These are phyloP conservation scores for Phytophthora citricola DNA, from an alignment of 352 stramenopile genomes.

Conservation along the genomic window DNA sequence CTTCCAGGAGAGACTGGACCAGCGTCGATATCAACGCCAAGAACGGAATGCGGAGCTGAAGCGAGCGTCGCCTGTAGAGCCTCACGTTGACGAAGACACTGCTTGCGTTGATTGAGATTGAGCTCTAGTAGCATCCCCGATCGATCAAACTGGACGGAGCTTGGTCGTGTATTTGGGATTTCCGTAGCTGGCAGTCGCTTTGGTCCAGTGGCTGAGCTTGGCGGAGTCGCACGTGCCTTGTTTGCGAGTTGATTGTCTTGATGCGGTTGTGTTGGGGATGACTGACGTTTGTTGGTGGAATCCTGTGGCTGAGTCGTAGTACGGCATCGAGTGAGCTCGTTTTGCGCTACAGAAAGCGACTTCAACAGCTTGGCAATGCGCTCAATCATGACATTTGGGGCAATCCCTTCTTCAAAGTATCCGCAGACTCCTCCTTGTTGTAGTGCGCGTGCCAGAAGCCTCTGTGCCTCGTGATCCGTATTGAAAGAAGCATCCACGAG, in stretches of 20 bases:
- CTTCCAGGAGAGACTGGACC: conserved; percentile 17
- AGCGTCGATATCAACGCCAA: conserved; percentile 54
- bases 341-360: conserved; percentile 59
- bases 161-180: conserved; percentile 48
- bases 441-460: conserved; percentile 58
- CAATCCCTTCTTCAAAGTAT: conserved; percentile 62
- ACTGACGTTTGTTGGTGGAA: conserved; percentile 14
- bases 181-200: conserved; percentile 25
- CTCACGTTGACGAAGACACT: conserved; percentile 60
- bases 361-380: conserved; percentile 61
- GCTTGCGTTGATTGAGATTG: conserved; percentile 68
- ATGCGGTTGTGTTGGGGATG: conserved; percentile 11
- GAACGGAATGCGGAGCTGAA: conserved; percentile 59
- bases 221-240: conserved; percentile 19
- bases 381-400: conserved; percentile 44
- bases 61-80: conserved; percentile 47
- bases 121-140: conserved; percentile 75
- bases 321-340: conserved; percentile 55
- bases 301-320: conserved; percentile 29
- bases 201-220: conserved; percentile 20
- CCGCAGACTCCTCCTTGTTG: conserved; percentile 64
- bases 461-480: conserved; percentile 41
- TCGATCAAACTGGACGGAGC: conserved; percentile 65
- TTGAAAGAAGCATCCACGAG: conserved; percentile 35
- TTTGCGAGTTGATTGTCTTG: conserved; percentile 18